Evolutionary conservation across 2,329 filamentous ascomycete genomes (phyloP), one percentile per base, ranked within the genome.

Genomic region (Verticillium nubilum): DNA sequence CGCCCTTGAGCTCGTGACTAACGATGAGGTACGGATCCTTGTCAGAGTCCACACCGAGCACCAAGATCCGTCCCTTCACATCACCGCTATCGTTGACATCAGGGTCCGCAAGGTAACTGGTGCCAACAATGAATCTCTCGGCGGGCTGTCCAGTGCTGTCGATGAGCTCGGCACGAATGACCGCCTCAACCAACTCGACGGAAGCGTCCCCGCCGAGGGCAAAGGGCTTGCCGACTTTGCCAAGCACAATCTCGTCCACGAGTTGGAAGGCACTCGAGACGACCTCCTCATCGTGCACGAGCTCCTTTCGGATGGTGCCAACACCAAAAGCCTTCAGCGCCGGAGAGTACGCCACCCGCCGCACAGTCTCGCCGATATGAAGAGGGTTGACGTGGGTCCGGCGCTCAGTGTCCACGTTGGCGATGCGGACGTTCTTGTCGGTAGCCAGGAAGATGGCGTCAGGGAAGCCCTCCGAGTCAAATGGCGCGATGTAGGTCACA

Each of bases 61-160:
- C 82, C 2, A 98, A 70, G 15, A 99, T 90, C 13, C 94, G 86
- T 1, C 95, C 95, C 37, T 85, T 80, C n/a, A 81, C 23, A 12
- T 53, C 25, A 4, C 56, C 56, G 19, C 72, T 68, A 23, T 74
- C 76, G 19, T 80, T 74, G 2, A 75, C 75, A 10, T 83, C 78
- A 9, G 86, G 84, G 53, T 91, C 86, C 7, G 80, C 79, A 52
- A 94, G 70, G 67, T 89, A 93, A 59, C 90, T 90, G 0, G 95
- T 98, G 6, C 95, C 95, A 6, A 98, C 85, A n/a, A 98, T 78
- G 68, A 98, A 98, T 50, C 92, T 82, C 70, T 98, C 93, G 0
- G 82, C 83, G 5, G 74, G 70, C 28, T 80, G 76, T 10, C 86
- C 86, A 50, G 76, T 77, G 3, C 76, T 75, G 65, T 78, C 87